Evolutionary conservation across 768 basidiomycete species (phyloP).

Genomic region (Naganishia vishniacii): DNA sequence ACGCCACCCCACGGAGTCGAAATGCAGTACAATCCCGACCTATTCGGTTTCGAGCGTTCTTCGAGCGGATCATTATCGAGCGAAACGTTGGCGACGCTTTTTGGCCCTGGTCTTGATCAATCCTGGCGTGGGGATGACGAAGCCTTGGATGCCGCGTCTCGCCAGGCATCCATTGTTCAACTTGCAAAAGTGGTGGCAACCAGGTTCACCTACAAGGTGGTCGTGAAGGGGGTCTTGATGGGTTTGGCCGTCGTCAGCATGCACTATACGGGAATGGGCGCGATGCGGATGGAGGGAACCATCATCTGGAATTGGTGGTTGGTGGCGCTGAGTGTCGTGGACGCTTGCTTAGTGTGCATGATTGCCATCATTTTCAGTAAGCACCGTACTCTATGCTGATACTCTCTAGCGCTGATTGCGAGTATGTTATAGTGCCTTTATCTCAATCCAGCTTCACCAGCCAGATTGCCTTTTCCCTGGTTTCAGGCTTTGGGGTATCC

Average conservation of each 20-base stretch:
- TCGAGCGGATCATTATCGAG: constrained; percentile 1
- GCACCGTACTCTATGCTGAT: not conserved
- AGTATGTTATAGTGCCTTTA: constrained; percentile 15
- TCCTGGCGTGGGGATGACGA: not conserved
- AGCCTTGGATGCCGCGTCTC: not conserved
- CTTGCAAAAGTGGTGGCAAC: not conserved
- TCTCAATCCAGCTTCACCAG: constrained; percentile 21
- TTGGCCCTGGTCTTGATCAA: not conserved
- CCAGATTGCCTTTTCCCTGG: constrained; percentile 15
- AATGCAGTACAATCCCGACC: not conserved
- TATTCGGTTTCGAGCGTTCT: constrained; percentile 6
- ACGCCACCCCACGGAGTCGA: not conserved
- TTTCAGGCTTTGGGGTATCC: constrained; percentile 5
- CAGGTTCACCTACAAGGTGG: constrained; percentile 10
- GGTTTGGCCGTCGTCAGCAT: constrained; percentile 17
- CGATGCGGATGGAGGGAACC: constrained; percentile 18
- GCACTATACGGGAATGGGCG: constrained; percentile 23
- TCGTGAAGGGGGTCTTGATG: constrained; percentile 18
- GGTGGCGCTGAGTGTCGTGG: constrained; percentile 12
- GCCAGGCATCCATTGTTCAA: not conserved
- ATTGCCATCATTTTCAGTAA: constrained; percentile 24
- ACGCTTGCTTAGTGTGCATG: constrained; percentile 18
- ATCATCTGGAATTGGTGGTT: constrained; percentile 19
- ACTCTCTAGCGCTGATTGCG: not conserved
- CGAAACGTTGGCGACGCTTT: constrained; percentile 15